Percentiles rank a stretch among this genome's conserved stretches.
Conservation (phyloP, 2,329 filamentous ascomycete species). For the Plectosphaerella cucumerina region DNA sequence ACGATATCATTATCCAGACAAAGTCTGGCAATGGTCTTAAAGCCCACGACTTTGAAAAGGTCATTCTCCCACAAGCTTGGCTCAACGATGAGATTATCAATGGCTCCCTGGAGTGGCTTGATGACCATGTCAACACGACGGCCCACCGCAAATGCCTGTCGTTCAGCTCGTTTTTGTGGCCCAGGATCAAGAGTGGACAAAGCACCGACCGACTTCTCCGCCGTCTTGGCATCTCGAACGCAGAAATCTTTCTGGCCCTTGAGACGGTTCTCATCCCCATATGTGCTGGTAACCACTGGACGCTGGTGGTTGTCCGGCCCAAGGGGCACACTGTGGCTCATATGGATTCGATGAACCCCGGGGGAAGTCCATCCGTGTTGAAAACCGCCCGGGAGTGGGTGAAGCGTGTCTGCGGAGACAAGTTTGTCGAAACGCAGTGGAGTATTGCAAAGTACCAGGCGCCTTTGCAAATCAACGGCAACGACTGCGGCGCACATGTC, state of each 20-base stretch:
- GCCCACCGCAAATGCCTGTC: not conserved
- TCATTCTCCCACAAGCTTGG: conserved; percentile 57
- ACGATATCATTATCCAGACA: conserved; percentile 5
- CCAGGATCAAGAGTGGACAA: conserved; percentile 36
- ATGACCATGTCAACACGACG: conserved; percentile 54
- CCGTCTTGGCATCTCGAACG: conserved; percentile 48
- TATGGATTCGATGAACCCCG: conserved; percentile 59
- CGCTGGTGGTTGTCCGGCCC: conserved; percentile 63
- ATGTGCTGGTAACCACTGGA: conserved; percentile 65
- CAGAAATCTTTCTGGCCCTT: conserved; percentile 59
- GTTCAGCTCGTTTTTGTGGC: conserved; percentile 57
- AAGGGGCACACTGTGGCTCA: conserved; percentile 58
- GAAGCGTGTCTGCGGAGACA: conserved; percentile 22
- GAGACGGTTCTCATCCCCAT: conserved; percentile 69
- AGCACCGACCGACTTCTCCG: conserved; percentile 52
- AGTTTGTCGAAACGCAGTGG: conserved; percentile 59
- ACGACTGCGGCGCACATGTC: conserved; percentile 75
- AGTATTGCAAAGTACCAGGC: conserved; percentile 42
- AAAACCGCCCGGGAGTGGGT: conserved; percentile 45
- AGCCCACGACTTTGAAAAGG: conserved; percentile 58
- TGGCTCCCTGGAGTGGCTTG: conserved; percentile 57
- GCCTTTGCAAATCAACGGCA: conserved; percentile 59
- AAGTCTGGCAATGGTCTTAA: conserved; percentile 16
- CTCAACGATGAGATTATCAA: conserved; percentile 77
- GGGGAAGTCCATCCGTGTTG: conserved; percentile 50